phyloP scores from a whole-genome alignment of 345 rosid species.

The Linum usitatissimum region DNA sequence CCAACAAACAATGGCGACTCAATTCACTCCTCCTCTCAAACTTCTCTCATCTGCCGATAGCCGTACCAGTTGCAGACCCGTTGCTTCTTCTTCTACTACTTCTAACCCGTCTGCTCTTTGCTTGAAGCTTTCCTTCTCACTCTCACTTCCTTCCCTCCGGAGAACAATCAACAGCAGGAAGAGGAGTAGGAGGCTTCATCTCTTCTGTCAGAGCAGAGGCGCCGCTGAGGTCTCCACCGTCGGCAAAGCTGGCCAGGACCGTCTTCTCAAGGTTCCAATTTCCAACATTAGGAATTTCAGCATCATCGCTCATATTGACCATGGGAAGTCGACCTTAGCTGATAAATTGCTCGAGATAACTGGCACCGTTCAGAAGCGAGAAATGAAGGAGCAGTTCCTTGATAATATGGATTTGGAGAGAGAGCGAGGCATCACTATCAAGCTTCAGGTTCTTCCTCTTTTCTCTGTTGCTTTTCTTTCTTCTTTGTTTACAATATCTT shows the following conservation, averaged over 20 bases:
- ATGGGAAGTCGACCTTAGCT: slow-evolving; percentile 91
- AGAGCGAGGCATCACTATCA: slow-evolving; percentile 95
- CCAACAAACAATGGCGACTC: slow-evolving; percentile 1
- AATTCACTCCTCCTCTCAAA: slow-evolving; percentile 22
- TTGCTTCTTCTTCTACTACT: slow-evolving; percentile 2
- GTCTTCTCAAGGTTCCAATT: slow-evolving; percentile 75
- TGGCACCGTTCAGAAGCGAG: slow-evolving; percentile 87
- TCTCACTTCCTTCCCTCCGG: slow-evolving; percentile 16
- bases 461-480: neutral
- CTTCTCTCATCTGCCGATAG: slow-evolving; percentile 33
- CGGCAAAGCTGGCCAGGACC: slow-evolving; percentile 52
- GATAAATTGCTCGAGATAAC: slow-evolving; percentile 91
- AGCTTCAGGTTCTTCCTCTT: slow-evolving; percentile 51
- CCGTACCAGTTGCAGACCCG: neutral
- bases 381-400: slow-evolving; percentile 95
- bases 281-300: slow-evolving; percentile 72
- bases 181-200: slow-evolving; percentile 10
- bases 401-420: slow-evolving; percentile 99
- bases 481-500: neutral
- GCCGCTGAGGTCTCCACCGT: slow-evolving; percentile 25
- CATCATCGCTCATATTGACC: slow-evolving; percentile 94
- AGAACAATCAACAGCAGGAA: neutral
- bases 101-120: neutral
- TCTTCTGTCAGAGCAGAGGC: slow-evolving; percentile 28
- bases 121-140: neutral